phyloP scores from a whole-genome alignment of 345 rosid genomes.

The Litchi chinensis region DNA sequence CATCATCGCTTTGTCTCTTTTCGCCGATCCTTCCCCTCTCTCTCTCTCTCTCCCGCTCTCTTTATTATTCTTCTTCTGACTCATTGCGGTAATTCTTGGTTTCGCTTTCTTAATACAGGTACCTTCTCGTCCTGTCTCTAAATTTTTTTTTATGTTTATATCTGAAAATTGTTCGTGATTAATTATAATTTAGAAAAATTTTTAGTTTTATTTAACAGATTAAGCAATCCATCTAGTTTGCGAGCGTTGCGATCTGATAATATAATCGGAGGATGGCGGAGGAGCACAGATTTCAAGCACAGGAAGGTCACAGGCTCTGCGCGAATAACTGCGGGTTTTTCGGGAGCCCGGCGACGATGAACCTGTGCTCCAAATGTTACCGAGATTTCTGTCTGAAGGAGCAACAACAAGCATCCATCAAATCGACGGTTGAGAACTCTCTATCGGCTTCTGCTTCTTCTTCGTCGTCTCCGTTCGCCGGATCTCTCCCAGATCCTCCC shows the following conservation, averaged over 20 bases:
- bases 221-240: not conserved
- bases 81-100: constrained; percentile 7
- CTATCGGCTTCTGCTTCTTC: constrained; percentile 37
- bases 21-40: constrained; percentile 29
- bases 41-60: not conserved
- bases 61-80: constrained; percentile 13
- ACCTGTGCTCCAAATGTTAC: constrained; percentile 60
- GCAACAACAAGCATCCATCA: constrained; percentile 45
- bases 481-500: constrained; percentile 35
- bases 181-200: not conserved
- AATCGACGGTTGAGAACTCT: constrained; percentile 31
- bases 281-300: constrained; percentile 54
- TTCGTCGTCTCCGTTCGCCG: constrained; percentile 20
- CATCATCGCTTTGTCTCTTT: constrained; percentile 28
- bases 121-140: not conserved
- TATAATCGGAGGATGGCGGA: constrained; percentile 41
- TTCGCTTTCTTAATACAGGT: not conserved
- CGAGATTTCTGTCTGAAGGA: constrained; percentile 43
- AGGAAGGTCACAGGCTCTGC: constrained; percentile 55
- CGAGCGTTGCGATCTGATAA: not conserved
- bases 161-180: not conserved
- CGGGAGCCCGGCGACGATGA: constrained; percentile 57
- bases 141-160: no score
- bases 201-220: not conserved
- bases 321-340: constrained; percentile 55